Conservation (phyloP, 1,139 yeast genomes). For the Suhomyces choctaworum region DNA sequence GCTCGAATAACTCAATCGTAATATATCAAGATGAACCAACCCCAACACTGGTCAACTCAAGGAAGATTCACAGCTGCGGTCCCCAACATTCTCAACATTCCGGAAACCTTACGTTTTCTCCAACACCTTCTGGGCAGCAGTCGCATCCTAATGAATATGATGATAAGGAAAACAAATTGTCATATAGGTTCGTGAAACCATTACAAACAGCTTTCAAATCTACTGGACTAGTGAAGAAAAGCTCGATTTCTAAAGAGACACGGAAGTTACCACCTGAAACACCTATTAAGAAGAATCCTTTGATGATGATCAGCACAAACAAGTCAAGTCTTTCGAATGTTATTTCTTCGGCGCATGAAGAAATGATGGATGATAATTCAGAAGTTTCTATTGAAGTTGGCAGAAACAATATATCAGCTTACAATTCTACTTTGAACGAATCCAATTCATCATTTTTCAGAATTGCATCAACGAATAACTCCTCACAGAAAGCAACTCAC, state of each 20-base stretch:
- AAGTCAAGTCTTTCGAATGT: conserved; percentile 22
- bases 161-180: conserved; percentile 43
- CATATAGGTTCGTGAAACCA: conserved; percentile 76
- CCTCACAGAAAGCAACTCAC: conserved; percentile 15
- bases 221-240: conserved; percentile 73
- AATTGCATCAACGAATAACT: conserved; percentile 23
- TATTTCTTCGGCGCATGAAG: conserved; percentile 25
- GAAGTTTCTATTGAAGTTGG: conserved; percentile 46
- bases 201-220: conserved; percentile 82
- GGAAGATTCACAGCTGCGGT: conserved; percentile 6
- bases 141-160: conserved; percentile 20
- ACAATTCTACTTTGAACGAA: conserved; percentile 27
- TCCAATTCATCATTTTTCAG: conserved; percentile 40
- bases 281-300: conserved; percentile 69
- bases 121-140: conserved; percentile 5
- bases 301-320: conserved; percentile 35
- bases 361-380: conserved; percentile 23
- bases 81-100: conserved; percentile 6
- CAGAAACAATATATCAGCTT: conserved; percentile 30
- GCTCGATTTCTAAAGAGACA: conserved; percentile 42
- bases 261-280: conserved; percentile 68
- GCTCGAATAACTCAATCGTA: conserved; percentile 17
- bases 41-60: conserved; percentile 11
- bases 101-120: conserved; percentile 4
- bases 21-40: conserved; percentile 17